Percentiles rank a stretch among this genome's conserved stretches.
These are phyloP conservation scores for Phytopythium helicoides DNA, from an alignment of 352 stramenopile species.

Conservation along the genomic window DNA sequence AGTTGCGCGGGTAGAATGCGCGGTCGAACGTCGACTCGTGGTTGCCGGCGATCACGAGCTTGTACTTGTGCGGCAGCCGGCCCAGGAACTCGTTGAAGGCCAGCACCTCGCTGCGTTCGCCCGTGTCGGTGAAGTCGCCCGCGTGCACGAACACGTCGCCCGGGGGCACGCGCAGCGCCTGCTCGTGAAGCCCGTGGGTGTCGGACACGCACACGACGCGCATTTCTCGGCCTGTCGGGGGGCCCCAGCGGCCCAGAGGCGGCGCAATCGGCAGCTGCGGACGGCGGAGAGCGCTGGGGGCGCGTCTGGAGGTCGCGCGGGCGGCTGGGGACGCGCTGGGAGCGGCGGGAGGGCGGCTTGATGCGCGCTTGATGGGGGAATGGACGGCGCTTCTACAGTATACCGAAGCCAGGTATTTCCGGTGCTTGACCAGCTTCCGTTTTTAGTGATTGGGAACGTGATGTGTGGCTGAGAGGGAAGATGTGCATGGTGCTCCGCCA, in stretches of 20 bases:
- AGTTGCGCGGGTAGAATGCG: constrained; percentile 63
- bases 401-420: too few species aligned
- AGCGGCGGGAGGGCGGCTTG: too few species aligned
- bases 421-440: too few species aligned
- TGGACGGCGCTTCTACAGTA: too few species aligned
- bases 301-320: neutral
- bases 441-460: too few species aligned
- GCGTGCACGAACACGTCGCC: constrained; percentile 89
- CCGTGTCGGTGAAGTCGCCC: constrained; percentile 87
- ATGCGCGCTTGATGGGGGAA: constrained; percentile 8
- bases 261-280: neutral
- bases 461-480: too few species aligned
- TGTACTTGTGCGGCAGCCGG: constrained; percentile 67
- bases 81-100: constrained; percentile 73
- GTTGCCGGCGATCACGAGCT: constrained; percentile 79
- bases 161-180: constrained; percentile 63
- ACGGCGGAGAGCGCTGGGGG: neutral
- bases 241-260: neutral
- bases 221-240: constrained; percentile 35
- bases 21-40: constrained; percentile 82
- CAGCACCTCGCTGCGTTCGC: constrained; percentile 52
- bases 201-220: constrained; percentile 75
- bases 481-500: too few species aligned
- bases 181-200: constrained; percentile 66
- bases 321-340: too few species aligned